phyloP scores from a whole-genome alignment of 495 filamentous ascomycete genomes.

The Aspergillus mulundensis region DNA sequence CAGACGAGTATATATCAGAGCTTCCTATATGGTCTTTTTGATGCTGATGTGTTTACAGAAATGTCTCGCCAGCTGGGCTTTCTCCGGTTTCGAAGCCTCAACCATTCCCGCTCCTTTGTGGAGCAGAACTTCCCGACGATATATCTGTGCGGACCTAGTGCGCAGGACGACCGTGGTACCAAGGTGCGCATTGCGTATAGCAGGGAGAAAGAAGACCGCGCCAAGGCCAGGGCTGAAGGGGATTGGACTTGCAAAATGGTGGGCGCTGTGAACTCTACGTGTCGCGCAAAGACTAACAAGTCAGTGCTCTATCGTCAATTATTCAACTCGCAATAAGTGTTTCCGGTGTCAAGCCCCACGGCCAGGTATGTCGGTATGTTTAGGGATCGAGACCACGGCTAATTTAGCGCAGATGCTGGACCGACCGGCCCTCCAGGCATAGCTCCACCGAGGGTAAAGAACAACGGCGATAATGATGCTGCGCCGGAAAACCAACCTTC shows the following conservation, averaged over 20 bases:
- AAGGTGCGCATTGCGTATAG: conserved; percentile 58
- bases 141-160: conserved; percentile 48
- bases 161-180: conserved; percentile 49
- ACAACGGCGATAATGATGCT: conserved; percentile 77
- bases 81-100: conserved; percentile 57
- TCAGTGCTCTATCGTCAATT: conserved; percentile 72
- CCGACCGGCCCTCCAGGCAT: conserved; percentile 29
- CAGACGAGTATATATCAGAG: conserved; percentile 52
- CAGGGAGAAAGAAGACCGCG: conserved; percentile 54
- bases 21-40: neutral
- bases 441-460: conserved; percentile 40
- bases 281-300: conserved; percentile 1
- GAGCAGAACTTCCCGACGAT: conserved; percentile 62
- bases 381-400: conserved; percentile 3
- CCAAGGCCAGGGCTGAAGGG: conserved; percentile 52
- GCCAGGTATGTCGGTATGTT: conserved; percentile 51
- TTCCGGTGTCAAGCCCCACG: conserved; percentile 70
- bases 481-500: conserved; percentile 70
- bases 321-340: conserved; percentile 62
- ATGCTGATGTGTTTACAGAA: conserved; percentile 35
- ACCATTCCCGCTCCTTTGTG: conserved; percentile 60
- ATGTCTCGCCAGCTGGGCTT: conserved; percentile 63
- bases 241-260: conserved; percentile 78
- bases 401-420: conserved; percentile 21
- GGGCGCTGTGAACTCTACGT: neutral